phyloP scores from a whole-genome alignment of 2,329 filamentous ascomycete genomes.

The Nemania sp. region DNA sequence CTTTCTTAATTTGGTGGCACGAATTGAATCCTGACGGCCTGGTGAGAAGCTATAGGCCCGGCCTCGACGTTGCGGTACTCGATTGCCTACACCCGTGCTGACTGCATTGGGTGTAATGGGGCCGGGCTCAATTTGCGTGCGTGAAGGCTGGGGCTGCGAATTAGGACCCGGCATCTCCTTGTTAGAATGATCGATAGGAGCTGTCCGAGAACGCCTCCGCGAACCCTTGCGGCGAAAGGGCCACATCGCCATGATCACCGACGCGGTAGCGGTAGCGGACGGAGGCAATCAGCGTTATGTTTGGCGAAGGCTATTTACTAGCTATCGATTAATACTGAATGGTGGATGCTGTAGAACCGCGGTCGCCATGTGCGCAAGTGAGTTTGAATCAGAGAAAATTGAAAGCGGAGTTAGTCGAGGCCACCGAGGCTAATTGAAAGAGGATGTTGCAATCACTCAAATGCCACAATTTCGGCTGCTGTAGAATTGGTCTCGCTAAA shows the following conservation, averaged over 20 bases:
- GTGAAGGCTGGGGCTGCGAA: slow-evolving; percentile 26
- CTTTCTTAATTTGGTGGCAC: slow-evolving; percentile 41
- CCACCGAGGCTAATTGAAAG: slow-evolving; percentile 15
- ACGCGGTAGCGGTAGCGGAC: slow-evolving; percentile 4
- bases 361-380: slow-evolving; percentile 41
- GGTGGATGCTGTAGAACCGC: slow-evolving; percentile 33
- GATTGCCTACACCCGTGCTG: slow-evolving; percentile 27
- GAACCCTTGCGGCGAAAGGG: slow-evolving; percentile 76
- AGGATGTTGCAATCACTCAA: slow-evolving; percentile 10
- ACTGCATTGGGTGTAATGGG: slow-evolving; percentile 33
- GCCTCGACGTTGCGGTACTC: slow-evolving; percentile 48
- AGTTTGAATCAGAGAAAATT: slow-evolving; percentile 2
- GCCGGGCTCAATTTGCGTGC: slow-evolving; percentile 35
- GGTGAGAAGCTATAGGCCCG: slow-evolving; percentile 66
- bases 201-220: slow-evolving; percentile 57
- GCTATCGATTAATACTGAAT: slow-evolving; percentile 35
- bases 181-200: slow-evolving; percentile 27
- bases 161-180: slow-evolving; percentile 25
- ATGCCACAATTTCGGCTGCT: neutral
- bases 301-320: slow-evolving; percentile 28
- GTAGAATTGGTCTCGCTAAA: neutral
- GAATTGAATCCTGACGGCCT: slow-evolving; percentile 58
- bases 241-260: slow-evolving; percentile 72
- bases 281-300: slow-evolving; percentile 22
- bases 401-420: slow-evolving; percentile 20